phyloP scores from a whole-genome alignment of 73 alveolate species.

The Paramecium primaurelia region DNA sequence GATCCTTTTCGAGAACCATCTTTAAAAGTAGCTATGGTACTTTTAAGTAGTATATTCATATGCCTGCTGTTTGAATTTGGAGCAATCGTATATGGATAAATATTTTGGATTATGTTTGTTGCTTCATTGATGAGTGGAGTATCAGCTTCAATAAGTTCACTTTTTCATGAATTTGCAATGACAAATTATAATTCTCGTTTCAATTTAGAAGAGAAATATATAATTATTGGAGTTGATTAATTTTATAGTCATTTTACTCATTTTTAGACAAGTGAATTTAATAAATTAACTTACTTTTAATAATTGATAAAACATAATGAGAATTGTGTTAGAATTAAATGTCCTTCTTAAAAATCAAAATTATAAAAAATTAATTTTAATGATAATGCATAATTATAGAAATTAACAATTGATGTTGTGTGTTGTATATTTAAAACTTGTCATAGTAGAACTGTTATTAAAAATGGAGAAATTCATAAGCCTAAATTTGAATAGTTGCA shows the following conservation, averaged over 20 bases:
- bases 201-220: conserved; percentile 3
- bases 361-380: neutral
- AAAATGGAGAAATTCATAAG: neutral
- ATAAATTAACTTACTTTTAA: neutral
- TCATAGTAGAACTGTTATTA: neutral
- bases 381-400: neutral
- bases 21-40: neutral
- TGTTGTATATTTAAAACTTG: conserved; percentile 23
- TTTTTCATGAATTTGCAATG: conserved; percentile 39
- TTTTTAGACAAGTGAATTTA: neutral
- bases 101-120: neutral
- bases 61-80: neutral
- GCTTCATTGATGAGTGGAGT: conserved; percentile 14
- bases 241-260: neutral
- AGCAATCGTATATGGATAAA: neutral
- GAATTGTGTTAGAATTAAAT: neutral
- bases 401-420: neutral
- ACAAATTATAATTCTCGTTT: neutral
- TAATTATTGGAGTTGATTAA: conserved; percentile 34
- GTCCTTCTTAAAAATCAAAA: neutral
- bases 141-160: neutral
- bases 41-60: neutral
- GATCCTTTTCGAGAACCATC: conserved; percentile 37
- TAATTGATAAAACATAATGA: neutral
- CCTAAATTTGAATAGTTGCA: conserved; percentile 17